phyloP scores from a whole-genome alignment of 345 rosid species.

The Acer campestre region DNA sequence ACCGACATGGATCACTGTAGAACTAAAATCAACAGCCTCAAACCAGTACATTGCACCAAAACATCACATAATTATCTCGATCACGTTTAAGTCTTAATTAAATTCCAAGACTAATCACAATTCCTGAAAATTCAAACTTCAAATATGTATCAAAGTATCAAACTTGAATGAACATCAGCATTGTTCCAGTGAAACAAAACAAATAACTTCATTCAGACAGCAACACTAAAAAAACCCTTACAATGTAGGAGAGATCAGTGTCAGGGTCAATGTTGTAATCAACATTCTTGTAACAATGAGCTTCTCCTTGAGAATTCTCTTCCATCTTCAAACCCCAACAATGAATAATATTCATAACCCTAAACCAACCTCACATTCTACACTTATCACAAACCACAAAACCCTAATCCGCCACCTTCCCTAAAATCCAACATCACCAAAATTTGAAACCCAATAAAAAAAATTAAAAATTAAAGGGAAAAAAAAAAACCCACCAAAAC shows the following conservation, averaged over 20 bases:
- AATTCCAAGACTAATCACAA: slow-evolving; percentile 10
- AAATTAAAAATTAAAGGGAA: not conserved
- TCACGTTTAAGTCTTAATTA: slow-evolving; percentile 12
- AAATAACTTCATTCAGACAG: not conserved
- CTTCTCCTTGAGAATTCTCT: slow-evolving; percentile 71
- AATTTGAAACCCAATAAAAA: not conserved
- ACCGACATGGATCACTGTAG: not conserved
- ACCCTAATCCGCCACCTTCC: slow-evolving; percentile 41
- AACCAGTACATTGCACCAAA: slow-evolving; percentile 12
- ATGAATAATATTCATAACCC: not conserved
- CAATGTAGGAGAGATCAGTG: slow-evolving; percentile 71
- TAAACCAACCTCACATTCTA: slow-evolving; percentile 25
- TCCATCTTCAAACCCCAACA: slow-evolving; percentile 38
- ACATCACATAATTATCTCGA: not conserved
- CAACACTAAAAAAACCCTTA: slow-evolving; percentile 44
- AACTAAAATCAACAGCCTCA: not conserved
- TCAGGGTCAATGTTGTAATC: slow-evolving; percentile 54
- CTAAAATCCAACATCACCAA: slow-evolving; percentile 65
- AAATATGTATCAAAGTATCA: not conserved
- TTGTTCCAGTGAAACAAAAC: not conserved
- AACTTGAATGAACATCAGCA: no score
- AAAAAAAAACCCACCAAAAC: not conserved
- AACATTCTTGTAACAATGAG: slow-evolving; percentile 39
- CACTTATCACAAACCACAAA: slow-evolving; percentile 24
- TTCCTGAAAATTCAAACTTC: not conserved